A percentile compares a stretch with the other conserved stretches of the same genome.
Conservation (phyloP, 2,329 filamentous ascomycete genomes). For the Phaeophleospora eucalypticola region DNA sequence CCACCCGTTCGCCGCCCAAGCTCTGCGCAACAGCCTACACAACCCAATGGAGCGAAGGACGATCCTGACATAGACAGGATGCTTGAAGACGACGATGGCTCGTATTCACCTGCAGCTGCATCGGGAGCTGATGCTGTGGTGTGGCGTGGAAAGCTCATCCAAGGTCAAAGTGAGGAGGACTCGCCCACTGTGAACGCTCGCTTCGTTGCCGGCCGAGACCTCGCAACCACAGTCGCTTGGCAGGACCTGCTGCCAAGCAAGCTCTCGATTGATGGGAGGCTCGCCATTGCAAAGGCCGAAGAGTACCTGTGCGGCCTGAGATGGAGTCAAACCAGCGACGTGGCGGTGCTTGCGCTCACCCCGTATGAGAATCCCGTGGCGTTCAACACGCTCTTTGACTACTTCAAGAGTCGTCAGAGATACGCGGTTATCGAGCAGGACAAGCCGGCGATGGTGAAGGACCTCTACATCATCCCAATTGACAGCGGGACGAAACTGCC, state of each 20-base stretch:
- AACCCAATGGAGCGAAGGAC: conserved; percentile 56
- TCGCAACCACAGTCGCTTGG: conserved; percentile 66
- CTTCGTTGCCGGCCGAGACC: conserved; percentile 78
- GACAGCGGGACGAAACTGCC: conserved; percentile 67
- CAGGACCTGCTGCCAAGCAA: conserved; percentile 66
- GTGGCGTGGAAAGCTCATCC: conserved; percentile 67
- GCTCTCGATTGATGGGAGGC: conserved; percentile 71
- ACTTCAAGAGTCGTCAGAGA: conserved; percentile 75
- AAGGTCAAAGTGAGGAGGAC: conserved; percentile 34
- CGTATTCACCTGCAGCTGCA: conserved; percentile 77
- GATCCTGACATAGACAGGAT: conserved; percentile 89
- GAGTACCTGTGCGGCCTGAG: conserved; percentile 87
- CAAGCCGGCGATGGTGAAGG: conserved; percentile 62
- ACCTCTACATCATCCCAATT: conserved; percentile 87
- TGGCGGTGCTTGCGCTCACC: conserved; percentile 72
- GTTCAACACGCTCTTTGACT: conserved; percentile 77
- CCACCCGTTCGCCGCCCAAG: conserved; percentile 42
- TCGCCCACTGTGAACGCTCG: conserved; percentile 62
- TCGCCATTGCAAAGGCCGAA: conserved; percentile 76
- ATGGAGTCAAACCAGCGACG: conserved; percentile 76
- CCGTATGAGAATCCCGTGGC: conserved; percentile 57
- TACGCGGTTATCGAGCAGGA: conserved; percentile 81
- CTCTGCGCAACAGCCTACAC: conserved; percentile 23
- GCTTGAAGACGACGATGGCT: conserved; percentile 74
- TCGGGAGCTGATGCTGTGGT: conserved; percentile 61